Evolutionary conservation across 148 eudicot species (phyloP).

Genomic region (Diospyros lotus): DNA sequence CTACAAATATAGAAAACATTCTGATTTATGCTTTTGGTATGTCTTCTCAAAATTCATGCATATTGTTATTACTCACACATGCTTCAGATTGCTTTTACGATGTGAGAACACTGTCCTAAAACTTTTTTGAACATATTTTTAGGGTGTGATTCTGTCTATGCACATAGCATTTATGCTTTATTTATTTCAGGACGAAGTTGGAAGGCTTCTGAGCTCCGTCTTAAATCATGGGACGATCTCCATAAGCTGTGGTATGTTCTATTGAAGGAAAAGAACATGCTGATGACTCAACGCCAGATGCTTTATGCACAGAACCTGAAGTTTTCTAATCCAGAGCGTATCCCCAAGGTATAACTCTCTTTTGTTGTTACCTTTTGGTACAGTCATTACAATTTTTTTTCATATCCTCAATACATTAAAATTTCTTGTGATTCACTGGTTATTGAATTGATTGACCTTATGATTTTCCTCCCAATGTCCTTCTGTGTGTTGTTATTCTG

Average conservation of each 20-base stretch:
- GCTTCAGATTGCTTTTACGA: neutral
- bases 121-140: neutral
- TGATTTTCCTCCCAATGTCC: slow-evolving; percentile 4
- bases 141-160: neutral
- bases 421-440: neutral
- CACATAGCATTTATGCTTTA: slow-evolving; percentile 5
- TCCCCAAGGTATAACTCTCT: slow-evolving; percentile 55
- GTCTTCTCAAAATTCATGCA: neutral
- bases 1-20: neutral
- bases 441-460: neutral
- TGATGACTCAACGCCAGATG: slow-evolving; percentile 94
- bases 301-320: slow-evolving; percentile 77
- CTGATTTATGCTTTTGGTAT: neutral
- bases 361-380: neutral
- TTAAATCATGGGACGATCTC: slow-evolving; percentile 94
- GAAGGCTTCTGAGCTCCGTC: slow-evolving; percentile 90
- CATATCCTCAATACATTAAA: neutral
- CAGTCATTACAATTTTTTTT: neutral
- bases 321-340: slow-evolving; percentile 84
- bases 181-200: slow-evolving; percentile 66
- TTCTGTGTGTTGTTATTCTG: neutral
- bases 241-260: slow-evolving; percentile 89
- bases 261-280: slow-evolving; percentile 86
- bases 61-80: neutral
- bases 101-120: neutral